Evolutionary conservation across 2,329 filamentous ascomycete genomes (phyloP), one percentile per base, ranked within the genome.

Genomic region (Lachnellula cervina): DNA sequence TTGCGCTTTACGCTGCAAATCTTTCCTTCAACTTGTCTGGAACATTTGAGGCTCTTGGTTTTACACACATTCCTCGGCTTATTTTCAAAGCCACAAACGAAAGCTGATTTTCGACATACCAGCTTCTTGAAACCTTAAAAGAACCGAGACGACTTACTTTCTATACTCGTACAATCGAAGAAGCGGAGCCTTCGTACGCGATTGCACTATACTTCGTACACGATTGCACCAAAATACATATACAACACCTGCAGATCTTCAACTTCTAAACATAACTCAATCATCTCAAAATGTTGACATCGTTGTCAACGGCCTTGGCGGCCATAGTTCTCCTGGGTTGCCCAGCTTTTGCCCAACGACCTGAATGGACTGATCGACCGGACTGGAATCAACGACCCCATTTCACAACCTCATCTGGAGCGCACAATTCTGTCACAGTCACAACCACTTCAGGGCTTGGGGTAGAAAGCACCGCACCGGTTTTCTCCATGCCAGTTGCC

Each of bases 241-340:
- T 19, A 9, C 28, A 28, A 47, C 25, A 19, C 21, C 40, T 23
- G 44, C 9, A 54, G 21, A 54, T 25, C 14, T 40, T 9, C 19
- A 44, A 11, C 19, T 50, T 28, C 21, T 17, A 37, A 11, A n/a
- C 21, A 49, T 17, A 38, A 46, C 51, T 28, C 13, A 34, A 43
- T 34, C 3, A 32, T 32, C 7, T 56, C 54, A 59, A 49, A 37
- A 66, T 65, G 64, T 54, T 60, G 58, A 62, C 51, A 13, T 59
- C 59, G 21, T 37, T 60, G 21, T 46, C 55, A 48, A 50, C 53
- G 11, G 62, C 59, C 54, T 57, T 64, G 52, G 49, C 55, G 43
- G 62, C 63, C 17, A 37, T 62, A 14, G 40, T 64, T 23, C 49
- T 59, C 40, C 48, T 65, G 23, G 61, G 60, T 45, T 23, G 59